Evolutionary conservation across 495 filamentous ascomycete species (phyloP), one percentile per base, ranked within the genome.

Genomic region (Aspergillus nanangensis): DNA sequence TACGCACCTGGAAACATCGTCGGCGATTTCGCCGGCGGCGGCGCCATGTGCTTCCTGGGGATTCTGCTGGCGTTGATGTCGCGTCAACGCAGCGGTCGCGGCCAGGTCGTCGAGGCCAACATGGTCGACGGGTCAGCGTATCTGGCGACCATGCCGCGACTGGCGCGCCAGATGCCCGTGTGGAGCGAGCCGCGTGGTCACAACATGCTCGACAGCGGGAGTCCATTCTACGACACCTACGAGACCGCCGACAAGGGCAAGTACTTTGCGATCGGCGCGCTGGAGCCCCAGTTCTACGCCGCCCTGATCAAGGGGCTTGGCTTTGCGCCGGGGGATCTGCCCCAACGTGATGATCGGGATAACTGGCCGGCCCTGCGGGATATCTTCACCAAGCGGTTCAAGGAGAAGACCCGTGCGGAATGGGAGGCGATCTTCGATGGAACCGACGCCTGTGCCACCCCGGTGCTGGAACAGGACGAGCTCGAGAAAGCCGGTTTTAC

Each of bases 81-180:
- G 1, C 65, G 75, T 23, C 40, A 55, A 2, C 51, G 50, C 24
- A 82, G 68, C 1, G 90, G 90, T 1, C 70, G 71, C 11, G 92
- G 90, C 0, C 90, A 95, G 66, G 79, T 96, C 2, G 90, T 97
- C 0, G 90, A 96, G 65, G 88, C 85, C 3, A 96, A 95, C 65
- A 97, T 97, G 91, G 91, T 96, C 5, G 92, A 97, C 65, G 92
- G 92, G 1, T 78, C 78, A 17, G 78, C 80, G 8, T 90, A 89
- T 57, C 62, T 97, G 10, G 83, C 83, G 1, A 83, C 81, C 0
- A 90, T 91, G 63, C 80, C 84, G 25, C 69, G 92, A 42, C 73
- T 93, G 21, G 65, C 65, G 34, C 64, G 68, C 22, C 79, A 84
- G 44, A 81, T 53, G 0, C 70, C 77, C 1, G 47, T 77, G 5